Evolutionary conservation across 495 filamentous ascomycete species (phyloP), one percentile per base, ranked within the genome.

Genomic region (Bacidia gigantensis): DNA sequence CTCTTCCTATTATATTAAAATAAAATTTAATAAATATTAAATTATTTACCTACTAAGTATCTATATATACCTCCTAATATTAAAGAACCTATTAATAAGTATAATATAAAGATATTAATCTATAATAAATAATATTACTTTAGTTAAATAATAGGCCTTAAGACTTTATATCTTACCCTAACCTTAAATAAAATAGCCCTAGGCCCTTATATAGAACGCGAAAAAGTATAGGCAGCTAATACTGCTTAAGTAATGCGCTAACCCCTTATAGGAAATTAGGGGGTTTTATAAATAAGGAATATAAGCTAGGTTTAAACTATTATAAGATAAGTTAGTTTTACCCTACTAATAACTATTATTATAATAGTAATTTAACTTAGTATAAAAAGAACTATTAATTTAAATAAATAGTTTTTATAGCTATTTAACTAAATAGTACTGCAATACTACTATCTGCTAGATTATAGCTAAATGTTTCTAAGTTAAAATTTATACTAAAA

Each of bases 371-470:
- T 79, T 78, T 65, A 76, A 74, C 73, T 81, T 78, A 80, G 74
- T 80, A 79, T 71, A 77, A 79, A 74, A 80, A 74, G 72, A 81
- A 80, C 58, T 50, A 50, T 58, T 57, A 60, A 79, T 80, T 81
- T 72, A 75, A 71, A 80, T 80, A 80, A 78, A 80, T 80, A 72
- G 76, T 80, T 79, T 80, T 76, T 80, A 72, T 73, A 71, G 74
- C 72, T 81, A 72, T 80, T 75, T 67, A 74, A 79, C 74, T 67
- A 69, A 74, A 74, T 72, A 81, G 70, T 80, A 72, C 61, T 61
- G 45, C 58, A 57, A 64, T 52, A 61, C 64, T 70, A 72, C 67
- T 63, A 78, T 80, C 72, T 76, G 76, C 75, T 74, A 72, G 73
- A 79, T 79, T 76, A 80, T 79, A 69, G 74, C 74, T 80, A 72